A percentile compares a stretch with the other conserved stretches of the same genome.
phyloP scores from a whole-genome alignment of 345 rosid species.

The Reutealis trisperma region DNA sequence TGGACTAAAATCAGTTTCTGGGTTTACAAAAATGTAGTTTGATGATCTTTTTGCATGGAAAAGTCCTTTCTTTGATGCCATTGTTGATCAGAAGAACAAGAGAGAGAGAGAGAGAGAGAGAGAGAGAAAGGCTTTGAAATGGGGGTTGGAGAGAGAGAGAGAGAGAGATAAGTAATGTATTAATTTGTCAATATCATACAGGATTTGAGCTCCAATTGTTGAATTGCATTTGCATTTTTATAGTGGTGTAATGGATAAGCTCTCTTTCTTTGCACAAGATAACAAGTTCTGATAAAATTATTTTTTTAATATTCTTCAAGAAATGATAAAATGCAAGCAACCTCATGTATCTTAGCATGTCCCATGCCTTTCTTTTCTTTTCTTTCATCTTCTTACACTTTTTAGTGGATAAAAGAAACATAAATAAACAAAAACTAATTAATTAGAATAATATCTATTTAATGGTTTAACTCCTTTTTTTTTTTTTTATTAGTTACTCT shows the following conservation, averaged over 20 bases:
- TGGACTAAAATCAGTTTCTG: slow-evolving; percentile 22
- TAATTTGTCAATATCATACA: slow-evolving; percentile 3
- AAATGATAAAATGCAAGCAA: not conserved
- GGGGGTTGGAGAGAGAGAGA: too few species aligned
- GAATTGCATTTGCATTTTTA: slow-evolving; percentile 17
- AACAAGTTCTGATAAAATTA: not conserved
- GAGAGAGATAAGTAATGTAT: slow-evolving; percentile 3
- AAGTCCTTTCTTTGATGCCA: slow-evolving; percentile 63
- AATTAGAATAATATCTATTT: too few species aligned
- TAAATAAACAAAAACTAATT: too few species aligned
- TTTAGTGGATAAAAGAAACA: too few species aligned
- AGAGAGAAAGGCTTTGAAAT: not conserved
- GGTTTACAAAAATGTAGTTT: slow-evolving; percentile 42
- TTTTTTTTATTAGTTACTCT: too few species aligned
- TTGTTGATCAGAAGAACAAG: slow-evolving; percentile 13
- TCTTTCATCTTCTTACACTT: too few species aligned
- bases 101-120: not conserved
- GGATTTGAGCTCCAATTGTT: slow-evolving; percentile 6
- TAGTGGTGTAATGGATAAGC: slow-evolving; percentile 44
- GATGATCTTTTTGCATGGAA: slow-evolving; percentile 37
- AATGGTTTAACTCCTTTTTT: too few species aligned
- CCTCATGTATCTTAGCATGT: not conserved
- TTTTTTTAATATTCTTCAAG: not conserved
- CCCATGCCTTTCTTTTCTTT: not conserved
- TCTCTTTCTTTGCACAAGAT: not conserved